Conservation (phyloP, 306 rosid species). For the Vigna hirtella region DNA sequence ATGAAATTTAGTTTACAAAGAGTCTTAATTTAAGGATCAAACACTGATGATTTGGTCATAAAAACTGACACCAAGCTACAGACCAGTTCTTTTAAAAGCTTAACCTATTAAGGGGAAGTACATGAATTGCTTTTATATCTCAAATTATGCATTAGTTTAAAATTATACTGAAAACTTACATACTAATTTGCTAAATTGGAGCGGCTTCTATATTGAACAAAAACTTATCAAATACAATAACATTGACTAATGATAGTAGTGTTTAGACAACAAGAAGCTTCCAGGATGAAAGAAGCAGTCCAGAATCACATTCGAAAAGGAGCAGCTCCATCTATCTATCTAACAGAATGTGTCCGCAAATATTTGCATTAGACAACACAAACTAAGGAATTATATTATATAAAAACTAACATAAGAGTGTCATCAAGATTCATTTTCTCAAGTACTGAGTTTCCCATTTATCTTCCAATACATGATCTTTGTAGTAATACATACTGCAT, state of each 20-base stretch:
- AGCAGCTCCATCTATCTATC: not conserved
- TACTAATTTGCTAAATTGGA: too few relatives aligned
- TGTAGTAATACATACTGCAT: not conserved
- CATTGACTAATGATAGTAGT: not conserved
- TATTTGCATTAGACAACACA: not conserved
- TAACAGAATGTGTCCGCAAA: not conserved
- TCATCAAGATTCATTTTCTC: slow-evolving; percentile 18
- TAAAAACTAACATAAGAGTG: slow-evolving; percentile 11
- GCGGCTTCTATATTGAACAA: not conserved
- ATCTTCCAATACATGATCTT: slow-evolving; percentile 12
- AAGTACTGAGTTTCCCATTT: not conserved
- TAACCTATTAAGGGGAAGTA: not conserved
- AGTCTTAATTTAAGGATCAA: too few relatives aligned
- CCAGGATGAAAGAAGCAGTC: not conserved
- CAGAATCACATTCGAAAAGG: not conserved
- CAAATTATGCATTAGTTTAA: not conserved
- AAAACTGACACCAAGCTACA: not conserved
- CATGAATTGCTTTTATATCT: not conserved
- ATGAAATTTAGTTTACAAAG: too few relatives aligned
- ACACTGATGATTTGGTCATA: not conserved
- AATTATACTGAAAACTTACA: too few relatives aligned
- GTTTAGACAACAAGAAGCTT: not conserved
- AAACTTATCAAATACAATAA: not conserved
- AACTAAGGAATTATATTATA: slow-evolving; percentile 9
- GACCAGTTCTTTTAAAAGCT: not conserved